Evolutionary conservation across 2,329 filamentous ascomycete species (phyloP).

Genomic region (Colletotrichum sp.): DNA sequence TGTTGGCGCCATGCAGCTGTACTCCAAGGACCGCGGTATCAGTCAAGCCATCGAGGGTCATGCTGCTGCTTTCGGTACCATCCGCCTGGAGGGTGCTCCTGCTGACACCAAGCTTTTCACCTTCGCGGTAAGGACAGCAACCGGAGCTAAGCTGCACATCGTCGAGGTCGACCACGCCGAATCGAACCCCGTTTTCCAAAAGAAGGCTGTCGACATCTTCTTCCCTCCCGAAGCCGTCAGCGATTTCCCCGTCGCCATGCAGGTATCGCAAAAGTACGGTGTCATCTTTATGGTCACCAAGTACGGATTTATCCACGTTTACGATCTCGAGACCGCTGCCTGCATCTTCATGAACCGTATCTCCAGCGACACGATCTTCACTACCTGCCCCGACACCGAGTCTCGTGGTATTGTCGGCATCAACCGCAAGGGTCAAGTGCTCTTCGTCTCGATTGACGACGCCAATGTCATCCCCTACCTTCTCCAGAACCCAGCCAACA

Average conservation of each 20-base stretch:
- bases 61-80: constrained; percentile 89
- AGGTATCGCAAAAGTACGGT: constrained; percentile 95
- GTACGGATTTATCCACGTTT: constrained; percentile 98
- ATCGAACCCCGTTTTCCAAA: constrained; percentile 86
- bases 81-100: constrained; percentile 86
- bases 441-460: constrained; percentile 94
- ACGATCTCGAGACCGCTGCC: constrained; percentile 93
- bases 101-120: constrained; percentile 95
- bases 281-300: constrained; percentile 98
- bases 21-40: constrained; percentile 93
- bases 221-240: constrained; percentile 95
- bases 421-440: constrained; percentile 96
- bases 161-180: constrained; percentile 96
- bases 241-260: constrained; percentile 97
- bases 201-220: constrained; percentile 97
- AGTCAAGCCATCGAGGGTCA: constrained; percentile 98
- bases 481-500: constrained; percentile 94
- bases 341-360: constrained; percentile 99
- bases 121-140: constrained; percentile 89
- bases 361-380: constrained; percentile 98
- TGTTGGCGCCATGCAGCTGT: constrained; percentile 95
- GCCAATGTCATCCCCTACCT: constrained; percentile 91
- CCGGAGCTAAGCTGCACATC: constrained; percentile 93
- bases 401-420: constrained; percentile 91
- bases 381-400: constrained; percentile 82